These are phyloP conservation scores for Scutellaria galericulata DNA, from an alignment of 257 asterid species.

Conservation along the genomic window DNA sequence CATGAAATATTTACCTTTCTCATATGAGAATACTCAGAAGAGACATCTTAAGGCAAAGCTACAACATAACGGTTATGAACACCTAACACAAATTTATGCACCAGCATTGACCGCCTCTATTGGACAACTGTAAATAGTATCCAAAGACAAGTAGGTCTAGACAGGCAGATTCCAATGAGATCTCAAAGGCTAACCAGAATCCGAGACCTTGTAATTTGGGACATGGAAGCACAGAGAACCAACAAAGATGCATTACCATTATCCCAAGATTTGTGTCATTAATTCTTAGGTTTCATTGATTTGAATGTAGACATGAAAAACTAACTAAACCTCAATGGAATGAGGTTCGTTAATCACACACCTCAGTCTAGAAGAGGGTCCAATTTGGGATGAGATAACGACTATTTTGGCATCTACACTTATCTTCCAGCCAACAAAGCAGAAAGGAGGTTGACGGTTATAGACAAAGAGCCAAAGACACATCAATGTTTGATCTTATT, in stretches of 20 bases:
- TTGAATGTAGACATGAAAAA: background rate
- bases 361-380: conserved; percentile 10
- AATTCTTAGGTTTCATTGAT: background rate
- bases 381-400: background rate
- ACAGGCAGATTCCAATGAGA: background rate
- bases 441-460: background rate
- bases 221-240: background rate
- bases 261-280: background rate
- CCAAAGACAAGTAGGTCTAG: background rate
- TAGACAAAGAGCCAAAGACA: conserved; percentile 16
- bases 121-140: background rate
- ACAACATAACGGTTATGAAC: too few species aligned
- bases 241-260: background rate
- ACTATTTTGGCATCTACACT: background rate
- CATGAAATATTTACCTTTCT: background rate
- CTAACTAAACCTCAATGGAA: conserved; percentile 1
- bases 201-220: background rate
- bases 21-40: background rate
- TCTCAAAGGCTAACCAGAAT: background rate
- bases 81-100: background rate
- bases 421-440: conserved; percentile 8
- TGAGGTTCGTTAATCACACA: conserved; percentile 25
- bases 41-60: background rate
- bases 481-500: conserved; percentile 15
- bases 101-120: background rate